Conservation (phyloP, 176 grass and related monocot species). For the Puccinellia tenuiflora region DNA sequence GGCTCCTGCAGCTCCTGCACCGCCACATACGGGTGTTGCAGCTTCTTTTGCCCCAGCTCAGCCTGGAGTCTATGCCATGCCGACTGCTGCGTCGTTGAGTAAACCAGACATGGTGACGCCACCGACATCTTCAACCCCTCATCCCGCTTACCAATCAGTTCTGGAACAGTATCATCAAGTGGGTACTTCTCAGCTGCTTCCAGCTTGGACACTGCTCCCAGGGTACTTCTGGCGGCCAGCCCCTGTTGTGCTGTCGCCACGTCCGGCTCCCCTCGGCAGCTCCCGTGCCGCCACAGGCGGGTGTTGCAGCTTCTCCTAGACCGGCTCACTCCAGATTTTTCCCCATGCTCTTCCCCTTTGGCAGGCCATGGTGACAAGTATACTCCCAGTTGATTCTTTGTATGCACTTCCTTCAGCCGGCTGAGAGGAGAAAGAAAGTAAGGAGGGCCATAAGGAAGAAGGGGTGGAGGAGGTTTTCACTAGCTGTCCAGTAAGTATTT, state of each 20-base stretch:
- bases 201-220: not conserved
- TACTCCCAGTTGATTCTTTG: slow-evolving; percentile 10
- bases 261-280: not conserved
- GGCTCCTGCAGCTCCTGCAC: not conserved
- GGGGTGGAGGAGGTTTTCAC: not conserved
- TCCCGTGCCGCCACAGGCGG: not conserved
- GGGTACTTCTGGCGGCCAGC: not conserved
- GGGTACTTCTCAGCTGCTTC: not conserved
- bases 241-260: not conserved
- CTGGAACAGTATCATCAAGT: not conserved
- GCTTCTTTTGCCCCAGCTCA: not conserved
- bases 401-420: not conserved
- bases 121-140: not conserved
- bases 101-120: not conserved
- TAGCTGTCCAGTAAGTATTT: slow-evolving; percentile 3
- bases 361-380: not conserved
- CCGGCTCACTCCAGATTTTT: not conserved
- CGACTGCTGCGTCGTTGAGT: not conserved
- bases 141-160: not conserved
- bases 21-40: not conserved
- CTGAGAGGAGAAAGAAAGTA: not conserved
- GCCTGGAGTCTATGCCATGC: not conserved
- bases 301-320: not conserved
- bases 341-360: not conserved
- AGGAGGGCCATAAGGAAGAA: not conserved